A percentile compares a stretch with the other conserved stretches of the same genome.
Evolutionary conservation across 768 basidiomycete species (phyloP).

Genomic region (Boletellus emodensis): DNA sequence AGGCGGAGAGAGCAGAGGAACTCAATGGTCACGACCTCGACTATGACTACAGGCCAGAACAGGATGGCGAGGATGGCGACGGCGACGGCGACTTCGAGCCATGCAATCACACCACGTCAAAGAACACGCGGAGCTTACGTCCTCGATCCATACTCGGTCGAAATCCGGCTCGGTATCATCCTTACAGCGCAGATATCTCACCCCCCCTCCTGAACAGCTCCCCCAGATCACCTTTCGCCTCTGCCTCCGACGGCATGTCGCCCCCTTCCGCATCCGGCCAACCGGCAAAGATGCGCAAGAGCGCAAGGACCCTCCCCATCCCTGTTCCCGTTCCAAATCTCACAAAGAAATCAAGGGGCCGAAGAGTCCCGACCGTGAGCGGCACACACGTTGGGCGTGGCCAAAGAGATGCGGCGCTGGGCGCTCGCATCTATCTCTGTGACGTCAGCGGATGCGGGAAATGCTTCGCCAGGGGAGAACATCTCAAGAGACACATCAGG

Average conservation of each 20-base stretch:
- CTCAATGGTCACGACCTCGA: constrained; percentile 24
- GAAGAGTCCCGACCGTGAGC: constrained; percentile 55
- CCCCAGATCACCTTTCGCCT: constrained; percentile 30
- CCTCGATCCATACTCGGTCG: constrained; percentile 32
- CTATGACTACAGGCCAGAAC: constrained; percentile 30
- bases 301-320: constrained; percentile 42
- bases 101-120: constrained; percentile 32
- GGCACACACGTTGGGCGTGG: constrained; percentile 25
- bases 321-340: constrained; percentile 66
- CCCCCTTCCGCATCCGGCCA: constrained; percentile 23
- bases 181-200: constrained; percentile 27
- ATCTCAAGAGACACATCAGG: constrained; percentile 83
- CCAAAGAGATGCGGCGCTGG: constrained; percentile 36
- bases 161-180: constrained; percentile 32
- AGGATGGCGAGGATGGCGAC: constrained; percentile 28
- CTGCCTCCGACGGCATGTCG: constrained; percentile 25
- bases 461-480: constrained; percentile 84
- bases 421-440: constrained; percentile 63
- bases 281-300: constrained; percentile 30
- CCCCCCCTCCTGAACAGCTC: constrained; percentile 30
- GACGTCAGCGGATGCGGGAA: constrained; percentile 81
- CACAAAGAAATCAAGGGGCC: constrained; percentile 67
- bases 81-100: constrained; percentile 35
- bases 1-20: constrained; percentile 25
- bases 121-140: constrained; percentile 36